Conservation (phyloP, 805 yeast genomes). For the Starmerella tilneyi region DNA sequence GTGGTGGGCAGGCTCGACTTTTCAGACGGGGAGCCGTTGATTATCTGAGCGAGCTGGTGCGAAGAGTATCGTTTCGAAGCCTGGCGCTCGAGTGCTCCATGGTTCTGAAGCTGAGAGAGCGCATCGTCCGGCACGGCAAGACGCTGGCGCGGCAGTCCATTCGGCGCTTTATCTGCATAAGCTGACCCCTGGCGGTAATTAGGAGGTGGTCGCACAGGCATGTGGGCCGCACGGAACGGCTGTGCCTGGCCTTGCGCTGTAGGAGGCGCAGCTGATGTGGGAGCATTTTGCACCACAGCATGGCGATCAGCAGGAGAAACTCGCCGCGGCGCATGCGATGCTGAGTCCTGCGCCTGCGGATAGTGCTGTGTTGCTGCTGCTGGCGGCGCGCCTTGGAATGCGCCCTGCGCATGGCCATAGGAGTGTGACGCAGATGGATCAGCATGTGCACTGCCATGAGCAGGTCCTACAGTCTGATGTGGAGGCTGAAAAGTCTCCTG, state of each 20-base stretch:
- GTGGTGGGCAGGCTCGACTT: slow-evolving; percentile 22
- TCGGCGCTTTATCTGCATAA: not conserved
- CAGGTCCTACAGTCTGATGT: too few species aligned
- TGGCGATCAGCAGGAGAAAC: not conserved
- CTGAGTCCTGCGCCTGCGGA: not conserved
- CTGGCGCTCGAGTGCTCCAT: slow-evolving; percentile 74
- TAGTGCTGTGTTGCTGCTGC: not conserved
- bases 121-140: slow-evolving; percentile 39
- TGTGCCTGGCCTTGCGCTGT: not conserved
- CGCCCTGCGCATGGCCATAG: not conserved
- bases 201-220: not conserved
- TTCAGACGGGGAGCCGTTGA: slow-evolving; percentile 20
- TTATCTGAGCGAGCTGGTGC: slow-evolving; percentile 71
- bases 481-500: too few species aligned
- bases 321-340: not conserved
- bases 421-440: too few species aligned
- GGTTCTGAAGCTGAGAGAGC: slow-evolving; percentile 64
- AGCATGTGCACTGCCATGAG: too few species aligned
- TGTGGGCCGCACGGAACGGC: not conserved
- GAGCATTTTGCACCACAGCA: not conserved
- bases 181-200: not conserved
- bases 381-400: not conserved
- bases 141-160: not conserved
- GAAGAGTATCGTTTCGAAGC: slow-evolving; percentile 93
- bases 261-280: not conserved